phyloP scores from a whole-genome alignment of 2,329 filamentous ascomycete species.

The Fusarium sp. region DNA sequence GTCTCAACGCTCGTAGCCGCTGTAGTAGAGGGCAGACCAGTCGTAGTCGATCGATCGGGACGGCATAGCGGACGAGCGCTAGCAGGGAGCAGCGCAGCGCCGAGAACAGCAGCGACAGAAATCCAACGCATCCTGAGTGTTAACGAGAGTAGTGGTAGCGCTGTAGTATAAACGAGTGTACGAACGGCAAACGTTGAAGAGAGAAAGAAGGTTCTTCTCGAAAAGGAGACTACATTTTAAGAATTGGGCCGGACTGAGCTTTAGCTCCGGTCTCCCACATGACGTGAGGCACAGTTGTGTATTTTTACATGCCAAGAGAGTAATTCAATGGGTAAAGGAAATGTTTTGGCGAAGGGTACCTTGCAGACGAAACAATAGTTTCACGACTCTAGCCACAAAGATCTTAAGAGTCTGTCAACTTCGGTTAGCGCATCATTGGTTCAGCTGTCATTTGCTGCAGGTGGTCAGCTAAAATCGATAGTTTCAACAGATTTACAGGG shows the following conservation, averaged over 20 bases:
- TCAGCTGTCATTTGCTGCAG: neutral
- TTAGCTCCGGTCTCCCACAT: neutral
- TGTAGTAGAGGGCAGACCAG: neutral
- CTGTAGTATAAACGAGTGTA: neutral
- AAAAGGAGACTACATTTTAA: neutral
- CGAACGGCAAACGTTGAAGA: neutral
- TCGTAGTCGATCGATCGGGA: neutral
- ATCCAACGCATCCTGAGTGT: slow-evolving; percentile 26
- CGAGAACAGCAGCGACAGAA: slow-evolving; percentile 17
- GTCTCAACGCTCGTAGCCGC: neutral
- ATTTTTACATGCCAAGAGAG: neutral
- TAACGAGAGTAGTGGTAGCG: slow-evolving; percentile 11
- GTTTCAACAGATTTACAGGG: neutral
- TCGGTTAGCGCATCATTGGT: neutral
- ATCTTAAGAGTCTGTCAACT: neutral
- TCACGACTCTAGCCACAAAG: neutral
- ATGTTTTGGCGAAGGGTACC: neutral
- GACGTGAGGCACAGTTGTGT: neutral
- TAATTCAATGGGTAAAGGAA: fast-evolving
- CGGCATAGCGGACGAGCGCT: slow-evolving; percentile 10
- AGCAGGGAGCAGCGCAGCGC: slow-evolving; percentile 8
- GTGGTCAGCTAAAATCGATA: neutral
- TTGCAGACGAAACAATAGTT: slow-evolving; percentile 1
- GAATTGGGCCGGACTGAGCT: neutral
- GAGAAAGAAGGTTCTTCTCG: neutral